These are phyloP conservation scores for Chionographis japonica DNA, from an alignment of 106 monocot genomes.

Conservation along the genomic window DNA sequence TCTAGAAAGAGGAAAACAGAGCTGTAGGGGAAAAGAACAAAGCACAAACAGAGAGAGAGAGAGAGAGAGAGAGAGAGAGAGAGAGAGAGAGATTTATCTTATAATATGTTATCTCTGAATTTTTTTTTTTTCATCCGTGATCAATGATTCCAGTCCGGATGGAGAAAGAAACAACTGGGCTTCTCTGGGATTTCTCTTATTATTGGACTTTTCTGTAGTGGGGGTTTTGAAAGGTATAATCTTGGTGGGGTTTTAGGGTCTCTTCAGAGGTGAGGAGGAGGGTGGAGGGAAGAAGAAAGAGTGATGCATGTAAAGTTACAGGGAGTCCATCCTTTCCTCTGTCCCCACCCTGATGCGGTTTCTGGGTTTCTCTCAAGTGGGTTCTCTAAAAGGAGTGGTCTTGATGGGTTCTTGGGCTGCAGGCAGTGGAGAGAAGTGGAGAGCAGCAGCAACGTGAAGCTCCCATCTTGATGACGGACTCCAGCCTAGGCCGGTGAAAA, in stretches of 20 bases:
- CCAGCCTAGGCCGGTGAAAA: background rate
- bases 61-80: constrained; percentile 11
- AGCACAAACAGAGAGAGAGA: background rate
- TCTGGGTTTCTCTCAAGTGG: constrained; percentile 22
- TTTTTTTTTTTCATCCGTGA: constrained; percentile 7
- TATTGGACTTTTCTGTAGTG: background rate
- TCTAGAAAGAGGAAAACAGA: constrained; percentile 1
- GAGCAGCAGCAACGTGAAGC: background rate
- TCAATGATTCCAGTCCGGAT: constrained; percentile 37
- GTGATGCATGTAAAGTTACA: background rate
- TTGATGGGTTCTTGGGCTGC: constrained; percentile 19
- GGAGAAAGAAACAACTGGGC: constrained; percentile 23
- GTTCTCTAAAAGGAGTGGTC: constrained; percentile 30
- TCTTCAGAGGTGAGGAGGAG: constrained; percentile 16
- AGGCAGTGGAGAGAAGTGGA: constrained; percentile 11
- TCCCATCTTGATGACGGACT: background rate
- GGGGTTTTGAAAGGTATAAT: constrained; percentile 21
- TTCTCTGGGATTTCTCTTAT: constrained; percentile 16
- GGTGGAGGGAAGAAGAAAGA: constrained; percentile 8
- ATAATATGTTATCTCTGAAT: background rate
- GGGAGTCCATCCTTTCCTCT: constrained; percentile 9
- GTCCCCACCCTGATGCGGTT: constrained; percentile 14
- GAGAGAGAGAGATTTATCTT: constrained; percentile 2
- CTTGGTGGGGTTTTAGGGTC: constrained; percentile 27
- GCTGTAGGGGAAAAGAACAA: background rate